Percentiles rank a stretch among this genome's conserved stretches.
Conservation (phyloP, 106 monocot genomes). For the Dendrobium chrysotoxum region DNA sequence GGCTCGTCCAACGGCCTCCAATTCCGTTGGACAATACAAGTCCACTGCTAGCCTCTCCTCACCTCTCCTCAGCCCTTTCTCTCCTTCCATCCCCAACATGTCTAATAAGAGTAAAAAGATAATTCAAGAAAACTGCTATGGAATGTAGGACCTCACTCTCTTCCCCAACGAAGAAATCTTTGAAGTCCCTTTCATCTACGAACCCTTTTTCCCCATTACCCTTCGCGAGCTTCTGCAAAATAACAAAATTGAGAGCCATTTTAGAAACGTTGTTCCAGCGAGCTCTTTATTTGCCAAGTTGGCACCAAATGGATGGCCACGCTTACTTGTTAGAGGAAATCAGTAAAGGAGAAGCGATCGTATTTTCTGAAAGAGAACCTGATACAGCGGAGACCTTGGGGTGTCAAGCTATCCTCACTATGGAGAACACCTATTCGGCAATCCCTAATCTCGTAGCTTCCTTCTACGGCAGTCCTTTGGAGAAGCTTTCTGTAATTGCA, state of each 20-base stretch:
- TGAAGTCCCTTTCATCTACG: neutral
- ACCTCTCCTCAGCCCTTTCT: constrained; percentile 13
- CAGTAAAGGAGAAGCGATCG: constrained; percentile 47
- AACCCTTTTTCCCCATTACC: constrained; percentile 41
- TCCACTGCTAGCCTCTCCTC: constrained; percentile 12
- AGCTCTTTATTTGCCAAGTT: constrained; percentile 42
- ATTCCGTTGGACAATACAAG: neutral
- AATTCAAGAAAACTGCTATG: constrained; percentile 6
- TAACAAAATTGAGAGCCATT: constrained; percentile 45
- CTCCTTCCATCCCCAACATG: constrained; percentile 23
- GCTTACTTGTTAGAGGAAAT: constrained; percentile 37
- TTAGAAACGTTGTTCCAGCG: constrained; percentile 36
- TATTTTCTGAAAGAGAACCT: constrained; percentile 40
- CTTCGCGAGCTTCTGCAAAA: constrained; percentile 41
- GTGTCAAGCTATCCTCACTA: constrained; percentile 35
- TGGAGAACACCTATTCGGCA: constrained; percentile 43
- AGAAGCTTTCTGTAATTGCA: constrained; percentile 45
- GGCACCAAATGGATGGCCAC: constrained; percentile 42
- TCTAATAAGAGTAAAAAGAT: constrained; percentile 28
- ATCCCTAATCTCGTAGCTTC: constrained; percentile 43
- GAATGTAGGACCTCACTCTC: constrained; percentile 8
- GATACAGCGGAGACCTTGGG: constrained; percentile 23
- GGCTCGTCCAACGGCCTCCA: too few relatives aligned
- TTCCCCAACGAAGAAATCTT: neutral
- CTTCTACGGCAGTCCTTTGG: constrained; percentile 50